Base-by-base conservation (phyloP, 2,329 filamentous ascomycete genomes). In the Hypoxylon sp. region DNA sequence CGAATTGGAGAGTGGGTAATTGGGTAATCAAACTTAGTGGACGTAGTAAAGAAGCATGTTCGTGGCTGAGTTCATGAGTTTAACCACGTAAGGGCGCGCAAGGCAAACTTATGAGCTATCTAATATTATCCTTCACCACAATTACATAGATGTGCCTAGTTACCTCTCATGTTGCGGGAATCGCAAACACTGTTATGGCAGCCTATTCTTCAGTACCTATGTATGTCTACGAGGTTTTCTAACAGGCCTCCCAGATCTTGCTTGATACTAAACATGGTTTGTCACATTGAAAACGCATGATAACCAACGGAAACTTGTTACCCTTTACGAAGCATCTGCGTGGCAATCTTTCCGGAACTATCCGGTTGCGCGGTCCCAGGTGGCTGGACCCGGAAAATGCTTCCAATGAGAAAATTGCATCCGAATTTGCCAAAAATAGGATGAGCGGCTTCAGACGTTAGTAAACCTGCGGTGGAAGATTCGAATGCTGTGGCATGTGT, bases 381-480 rank as follows among this genome's bases (percentile, higher is more conserved):
- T 39, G 55, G 48, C 34, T 64, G 64, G 64, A 55, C 55, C 60
- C 54, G 27, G 32, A 55, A 34, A 37, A 25, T 5, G 41, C 8
- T 21, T 37, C 59, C 54, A 66, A 58, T 58, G 23, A 39, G 43
- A 55, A 30, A 54, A n/a, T 61, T 34, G 48, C 41, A 29, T 19
- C 37, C 19, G 19, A 45, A n/a, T 27, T 8, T 47, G 53, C 54
- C 54, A 61, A 59, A 59, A 55, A 65, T 67, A 65, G 61, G 46
- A 61, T 53, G 61, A 41, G 61, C 56, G 45, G 27, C 29, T 41
- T 16, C 19, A 29, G 39, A 39, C 29, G 9, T 32, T 11, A 5
- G n/a, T 29, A n/a, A n/a, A n/a, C n/a, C n/a, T 46, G 19, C 37
- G 8, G 21, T n/a, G 4, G 23, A 51, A 30, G 12, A n/a, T n/a